Percentiles rank a stretch among this genome's conserved stretches.
Conservation (phyloP, 129 eudicot species). For the Lactuca saligna region DNA sequence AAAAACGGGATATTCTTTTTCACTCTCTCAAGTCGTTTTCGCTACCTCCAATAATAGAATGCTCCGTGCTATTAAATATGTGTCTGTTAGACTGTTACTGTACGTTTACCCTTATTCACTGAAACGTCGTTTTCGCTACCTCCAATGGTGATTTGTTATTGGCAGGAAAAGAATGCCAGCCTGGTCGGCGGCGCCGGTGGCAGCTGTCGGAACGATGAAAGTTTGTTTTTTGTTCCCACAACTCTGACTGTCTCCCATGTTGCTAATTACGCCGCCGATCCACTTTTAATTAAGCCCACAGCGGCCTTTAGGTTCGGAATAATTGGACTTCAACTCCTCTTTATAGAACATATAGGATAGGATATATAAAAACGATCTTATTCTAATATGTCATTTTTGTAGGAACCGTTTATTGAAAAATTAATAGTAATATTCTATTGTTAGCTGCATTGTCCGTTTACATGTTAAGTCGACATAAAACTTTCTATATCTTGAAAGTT, state of each 20-base stretch:
- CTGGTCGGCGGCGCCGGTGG: slow-evolving; percentile 7
- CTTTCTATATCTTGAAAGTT: no score
- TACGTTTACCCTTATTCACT: neutral
- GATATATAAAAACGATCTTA: neutral
- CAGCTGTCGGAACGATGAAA: neutral
- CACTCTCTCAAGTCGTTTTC: neutral
- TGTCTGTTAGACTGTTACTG: neutral
- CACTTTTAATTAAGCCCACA: neutral
- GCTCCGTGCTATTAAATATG: neutral
- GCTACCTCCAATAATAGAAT: no score
- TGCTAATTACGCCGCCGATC: neutral
- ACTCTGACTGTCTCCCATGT: neutral
- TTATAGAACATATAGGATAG: no score
- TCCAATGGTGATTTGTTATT: neutral
- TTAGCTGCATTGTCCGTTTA: no score
- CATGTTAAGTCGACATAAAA: no score
- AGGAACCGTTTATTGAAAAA: neutral
- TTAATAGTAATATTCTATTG: no score
- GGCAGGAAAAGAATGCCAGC: slow-evolving; percentile 1
- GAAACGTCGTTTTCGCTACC: slow-evolving; percentile 3
- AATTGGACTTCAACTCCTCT: neutral
- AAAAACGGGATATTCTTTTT: neutral
- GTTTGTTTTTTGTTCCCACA: neutral
- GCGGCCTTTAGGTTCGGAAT: neutral
- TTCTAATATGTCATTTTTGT: no score